Evolutionary conservation across 83 land plant genomes (phyloP).

Genomic region (Thuja plicata): DNA sequence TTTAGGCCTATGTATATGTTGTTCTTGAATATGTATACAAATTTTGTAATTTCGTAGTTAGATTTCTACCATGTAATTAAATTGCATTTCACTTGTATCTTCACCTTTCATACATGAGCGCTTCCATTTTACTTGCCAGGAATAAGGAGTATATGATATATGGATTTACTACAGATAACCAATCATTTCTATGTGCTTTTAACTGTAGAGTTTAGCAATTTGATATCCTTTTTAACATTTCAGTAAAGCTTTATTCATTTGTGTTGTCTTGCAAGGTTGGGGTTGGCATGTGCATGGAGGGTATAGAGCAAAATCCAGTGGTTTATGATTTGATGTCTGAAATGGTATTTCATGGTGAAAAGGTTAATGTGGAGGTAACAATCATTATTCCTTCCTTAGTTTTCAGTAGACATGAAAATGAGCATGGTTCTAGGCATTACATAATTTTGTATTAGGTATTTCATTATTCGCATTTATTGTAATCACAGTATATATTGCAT

Average conservation of each 20-base stretch:
- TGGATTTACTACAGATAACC: background rate
- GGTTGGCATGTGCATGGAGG: slow-evolving; percentile 90
- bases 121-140: background rate
- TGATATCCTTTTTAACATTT: background rate
- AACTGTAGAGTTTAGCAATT: background rate
- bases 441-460: background rate
- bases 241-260: background rate
- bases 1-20: too few relatives aligned
- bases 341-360: slow-evolving; percentile 73
- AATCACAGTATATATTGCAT: background rate
- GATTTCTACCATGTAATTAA: background rate
- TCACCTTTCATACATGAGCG: background rate
- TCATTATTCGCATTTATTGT: background rate
- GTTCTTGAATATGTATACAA: background rate
- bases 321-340: slow-evolving; percentile 89
- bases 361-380: slow-evolving; percentile 54
- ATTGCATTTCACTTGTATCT: background rate
- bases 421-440: background rate
- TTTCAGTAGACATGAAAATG: background rate
- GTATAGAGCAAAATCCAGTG: slow-evolving; percentile 82
- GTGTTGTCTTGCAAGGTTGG: slow-evolving; percentile 51
- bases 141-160: background rate
- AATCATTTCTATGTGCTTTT: background rate
- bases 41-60: background rate
- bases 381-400: background rate